A percentile compares a stretch with the other conserved stretches of the same genome.
Evolutionary conservation across 2,329 filamentous ascomycete genomes (phyloP).

Genomic region (Emmonsiellopsis sp.): DNA sequence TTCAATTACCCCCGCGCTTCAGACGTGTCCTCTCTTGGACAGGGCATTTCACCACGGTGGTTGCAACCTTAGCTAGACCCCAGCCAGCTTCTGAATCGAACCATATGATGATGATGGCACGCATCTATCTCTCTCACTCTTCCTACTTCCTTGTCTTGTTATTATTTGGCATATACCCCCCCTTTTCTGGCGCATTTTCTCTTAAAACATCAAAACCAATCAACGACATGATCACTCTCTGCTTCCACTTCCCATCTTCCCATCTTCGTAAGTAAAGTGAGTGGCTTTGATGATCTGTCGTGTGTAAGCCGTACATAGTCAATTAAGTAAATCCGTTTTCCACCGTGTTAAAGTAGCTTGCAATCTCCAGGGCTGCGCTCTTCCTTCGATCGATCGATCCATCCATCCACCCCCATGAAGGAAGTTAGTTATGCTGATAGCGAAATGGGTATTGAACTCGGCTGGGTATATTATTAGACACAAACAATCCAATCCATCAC

Average conservation of each 20-base stretch:
- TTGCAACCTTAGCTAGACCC: not conserved
- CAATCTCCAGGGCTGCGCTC: no score
- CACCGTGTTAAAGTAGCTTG: not conserved
- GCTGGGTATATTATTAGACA: no score
- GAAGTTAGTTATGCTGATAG: no score
- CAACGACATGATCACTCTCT: not conserved
- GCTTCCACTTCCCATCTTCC: not conserved
- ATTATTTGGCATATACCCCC: not conserved
- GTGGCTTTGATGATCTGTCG: no score
- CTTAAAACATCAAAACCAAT: not conserved
- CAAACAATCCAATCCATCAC: no score
- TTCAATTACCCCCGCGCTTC: not conserved
- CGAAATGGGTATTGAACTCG: no score
- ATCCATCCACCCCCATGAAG: not conserved
- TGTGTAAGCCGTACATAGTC: no score
- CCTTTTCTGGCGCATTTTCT: not conserved
- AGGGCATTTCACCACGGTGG: not conserved
- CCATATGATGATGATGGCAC: not conserved
- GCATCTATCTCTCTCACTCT: not conserved
- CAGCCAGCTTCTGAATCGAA: not conserved
- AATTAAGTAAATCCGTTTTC: not conserved
- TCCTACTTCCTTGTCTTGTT: not conserved
- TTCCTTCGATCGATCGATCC: not conserved
- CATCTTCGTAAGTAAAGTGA: no score
- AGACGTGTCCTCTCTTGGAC: not conserved